phyloP scores from a whole-genome alignment of 768 basidiomycete species.

The Panus rudis region DNA sequence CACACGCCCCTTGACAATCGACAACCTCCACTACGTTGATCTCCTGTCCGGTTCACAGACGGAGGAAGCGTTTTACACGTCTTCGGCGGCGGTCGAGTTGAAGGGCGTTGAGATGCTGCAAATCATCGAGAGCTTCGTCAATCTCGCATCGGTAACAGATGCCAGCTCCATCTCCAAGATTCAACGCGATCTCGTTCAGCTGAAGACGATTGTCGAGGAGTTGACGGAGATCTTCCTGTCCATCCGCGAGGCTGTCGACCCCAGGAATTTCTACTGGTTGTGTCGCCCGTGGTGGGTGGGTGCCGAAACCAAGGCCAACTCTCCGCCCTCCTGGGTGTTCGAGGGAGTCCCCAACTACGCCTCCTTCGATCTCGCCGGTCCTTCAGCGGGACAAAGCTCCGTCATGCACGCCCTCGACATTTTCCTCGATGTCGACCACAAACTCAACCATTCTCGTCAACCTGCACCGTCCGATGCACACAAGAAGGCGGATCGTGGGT shows the following conservation, averaged over 20 bases:
- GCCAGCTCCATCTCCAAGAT: conserved; percentile 51
- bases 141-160: conserved; percentile 55
- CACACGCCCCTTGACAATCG: conserved; percentile 47
- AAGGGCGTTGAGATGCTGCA: conserved; percentile 80
- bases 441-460: conserved; percentile 61
- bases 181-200: conserved; percentile 59
- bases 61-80: conserved; percentile 81
- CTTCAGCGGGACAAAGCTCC: conserved; percentile 91
- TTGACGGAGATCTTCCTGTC: conserved; percentile 64
- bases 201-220: conserved; percentile 66
- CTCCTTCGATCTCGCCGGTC: conserved; percentile 69
- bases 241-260: conserved; percentile 69
- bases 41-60: conserved; percentile 81
- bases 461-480: conserved; percentile 62
- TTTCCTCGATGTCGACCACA: conserved; percentile 86
- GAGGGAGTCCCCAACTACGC: conserved; percentile 55
- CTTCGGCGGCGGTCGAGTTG: conserved; percentile 80
- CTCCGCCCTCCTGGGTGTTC: conserved; percentile 60
- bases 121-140: conserved; percentile 83
- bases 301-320: conserved; percentile 52
- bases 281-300: conserved; percentile 93
- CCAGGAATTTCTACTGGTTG: conserved; percentile 82
- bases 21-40: conserved; percentile 70
- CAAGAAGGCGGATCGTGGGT: conserved; percentile 61
- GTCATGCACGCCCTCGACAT: conserved; percentile 83